These are phyloP conservation scores for Cyclanthera cordifolia DNA, from an alignment of 306 rosid species.

Conservation along the genomic window DNA sequence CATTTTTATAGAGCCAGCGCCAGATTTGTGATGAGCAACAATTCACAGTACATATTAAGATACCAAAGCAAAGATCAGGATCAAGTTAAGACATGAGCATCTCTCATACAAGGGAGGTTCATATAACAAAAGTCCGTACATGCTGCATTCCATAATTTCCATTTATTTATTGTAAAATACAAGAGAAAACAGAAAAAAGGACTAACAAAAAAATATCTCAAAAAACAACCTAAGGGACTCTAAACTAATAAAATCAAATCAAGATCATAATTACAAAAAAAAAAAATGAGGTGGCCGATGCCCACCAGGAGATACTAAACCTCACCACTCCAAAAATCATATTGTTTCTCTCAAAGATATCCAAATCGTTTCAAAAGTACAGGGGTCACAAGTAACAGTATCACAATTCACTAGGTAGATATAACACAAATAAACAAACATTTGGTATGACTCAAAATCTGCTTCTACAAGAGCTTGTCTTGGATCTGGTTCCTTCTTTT, in stretches of 20 bases:
- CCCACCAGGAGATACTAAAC: too few relatives aligned
- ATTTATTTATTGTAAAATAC: too few relatives aligned
- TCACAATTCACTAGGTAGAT: not conserved
- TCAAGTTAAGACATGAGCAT: not conserved
- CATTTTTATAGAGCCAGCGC: slow-evolving; percentile 22
- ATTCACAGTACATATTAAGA: not conserved
- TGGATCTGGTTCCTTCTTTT: too few relatives aligned
- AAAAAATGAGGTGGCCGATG: too few relatives aligned
- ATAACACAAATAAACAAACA: not conserved
- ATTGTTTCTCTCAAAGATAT: not conserved
- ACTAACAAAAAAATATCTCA: too few relatives aligned
- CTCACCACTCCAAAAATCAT: too few relatives aligned
- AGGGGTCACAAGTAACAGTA: not conserved
- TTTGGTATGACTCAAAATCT: too few relatives aligned
- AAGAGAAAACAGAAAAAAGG: too few relatives aligned
- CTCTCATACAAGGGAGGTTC: not conserved
- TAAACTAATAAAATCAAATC: too few relatives aligned
- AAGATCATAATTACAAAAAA: too few relatives aligned
- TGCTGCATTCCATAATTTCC: not conserved
- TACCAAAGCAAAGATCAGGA: not conserved
- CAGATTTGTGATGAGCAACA: not conserved
- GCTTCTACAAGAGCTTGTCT: too few relatives aligned
- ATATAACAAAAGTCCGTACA: not conserved
- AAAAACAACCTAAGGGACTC: too few relatives aligned
- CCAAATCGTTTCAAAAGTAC: not conserved